phyloP scores from a whole-genome alignment of 257 asterid species.

The Gardenia jasminoides region DNA sequence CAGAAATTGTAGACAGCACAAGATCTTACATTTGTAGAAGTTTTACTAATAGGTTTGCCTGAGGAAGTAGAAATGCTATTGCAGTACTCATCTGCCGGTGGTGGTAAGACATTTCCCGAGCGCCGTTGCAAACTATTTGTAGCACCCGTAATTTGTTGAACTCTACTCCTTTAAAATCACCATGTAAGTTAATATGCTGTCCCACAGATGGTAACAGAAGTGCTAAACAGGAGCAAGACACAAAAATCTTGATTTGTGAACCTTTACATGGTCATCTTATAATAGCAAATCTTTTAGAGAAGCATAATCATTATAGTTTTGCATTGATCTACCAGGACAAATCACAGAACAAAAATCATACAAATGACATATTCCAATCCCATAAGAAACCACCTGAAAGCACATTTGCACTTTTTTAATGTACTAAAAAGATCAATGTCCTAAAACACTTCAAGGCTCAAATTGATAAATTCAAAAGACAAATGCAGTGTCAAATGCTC shows the following conservation, averaged over 20 bases:
- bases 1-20: conserved; percentile 15
- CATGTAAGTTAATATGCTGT: conserved; percentile 36
- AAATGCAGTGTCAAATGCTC: background rate
- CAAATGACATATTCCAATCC: background rate
- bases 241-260: conserved; percentile 4
- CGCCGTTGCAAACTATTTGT: conserved; percentile 62
- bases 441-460: background rate
- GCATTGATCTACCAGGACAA: background rate
- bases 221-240: conserved; percentile 13
- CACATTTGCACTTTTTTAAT: no score
- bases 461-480: background rate
- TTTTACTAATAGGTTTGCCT: conserved; percentile 57
- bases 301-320: background rate
- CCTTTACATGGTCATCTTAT: background rate
- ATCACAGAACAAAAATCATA: background rate
- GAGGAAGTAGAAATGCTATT: conserved; percentile 51
- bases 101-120: conserved; percentile 76
- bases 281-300: background rate
- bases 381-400: background rate
- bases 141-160: conserved; percentile 72
- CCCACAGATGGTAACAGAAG: conserved; percentile 13
- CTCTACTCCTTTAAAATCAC: conserved; percentile 69
- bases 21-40: conserved; percentile 66
- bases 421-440: no score
- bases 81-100: conserved; percentile 82